A percentile compares a stretch with the other conserved stretches of the same genome.
Conservation (phyloP, 208 protist species). For the Leishmania mexicana region DNA sequence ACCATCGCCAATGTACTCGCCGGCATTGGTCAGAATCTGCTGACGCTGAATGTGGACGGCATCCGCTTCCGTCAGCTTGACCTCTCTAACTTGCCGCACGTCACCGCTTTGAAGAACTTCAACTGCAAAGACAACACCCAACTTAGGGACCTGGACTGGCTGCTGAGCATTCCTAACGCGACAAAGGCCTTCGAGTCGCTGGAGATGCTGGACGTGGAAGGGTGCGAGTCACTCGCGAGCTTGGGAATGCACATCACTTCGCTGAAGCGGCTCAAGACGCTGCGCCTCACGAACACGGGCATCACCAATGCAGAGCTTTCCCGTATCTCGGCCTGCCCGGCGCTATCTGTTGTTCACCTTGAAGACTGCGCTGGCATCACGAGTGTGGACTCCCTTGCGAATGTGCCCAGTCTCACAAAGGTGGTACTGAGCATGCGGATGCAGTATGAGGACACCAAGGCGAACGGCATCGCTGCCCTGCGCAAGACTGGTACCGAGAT, state of each 20-base stretch:
- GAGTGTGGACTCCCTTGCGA: slow-evolving; percentile 40
- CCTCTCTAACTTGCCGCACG: slow-evolving; percentile 29
- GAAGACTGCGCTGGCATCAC: slow-evolving; percentile 46
- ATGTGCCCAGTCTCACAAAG: slow-evolving; percentile 38
- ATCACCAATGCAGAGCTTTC: slow-evolving; percentile 39
- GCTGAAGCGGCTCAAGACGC: slow-evolving; percentile 47
- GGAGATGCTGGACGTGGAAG: slow-evolving; percentile 64
- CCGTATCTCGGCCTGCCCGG: slow-evolving; percentile 26
- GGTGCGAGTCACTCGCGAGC: slow-evolving; percentile 39
- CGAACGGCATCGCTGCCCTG: slow-evolving; percentile 36
- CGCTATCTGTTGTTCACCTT: slow-evolving; percentile 43
- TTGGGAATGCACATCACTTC: slow-evolving; percentile 34
- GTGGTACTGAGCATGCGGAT: slow-evolving; percentile 39
- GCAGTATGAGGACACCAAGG: slow-evolving; percentile 29
- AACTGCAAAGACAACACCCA: slow-evolving; percentile 71
- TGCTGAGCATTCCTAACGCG: slow-evolving; percentile 30
- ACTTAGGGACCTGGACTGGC: slow-evolving; percentile 43
- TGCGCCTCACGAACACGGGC: slow-evolving; percentile 48
- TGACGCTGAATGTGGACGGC: slow-evolving; percentile 77
- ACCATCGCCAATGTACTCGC: slow-evolving; percentile 48
- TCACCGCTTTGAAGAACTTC: slow-evolving; percentile 60
- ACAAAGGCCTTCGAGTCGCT: slow-evolving; percentile 32
- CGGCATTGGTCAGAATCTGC: slow-evolving; percentile 50
- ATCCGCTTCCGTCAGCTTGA: slow-evolving; percentile 51
- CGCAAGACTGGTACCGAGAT: slow-evolving; percentile 36